Evolutionary conservation across 2,329 filamentous ascomycete species (phyloP), one percentile per base, ranked within the genome.

Genomic region (Aspergillus terreus): DNA sequence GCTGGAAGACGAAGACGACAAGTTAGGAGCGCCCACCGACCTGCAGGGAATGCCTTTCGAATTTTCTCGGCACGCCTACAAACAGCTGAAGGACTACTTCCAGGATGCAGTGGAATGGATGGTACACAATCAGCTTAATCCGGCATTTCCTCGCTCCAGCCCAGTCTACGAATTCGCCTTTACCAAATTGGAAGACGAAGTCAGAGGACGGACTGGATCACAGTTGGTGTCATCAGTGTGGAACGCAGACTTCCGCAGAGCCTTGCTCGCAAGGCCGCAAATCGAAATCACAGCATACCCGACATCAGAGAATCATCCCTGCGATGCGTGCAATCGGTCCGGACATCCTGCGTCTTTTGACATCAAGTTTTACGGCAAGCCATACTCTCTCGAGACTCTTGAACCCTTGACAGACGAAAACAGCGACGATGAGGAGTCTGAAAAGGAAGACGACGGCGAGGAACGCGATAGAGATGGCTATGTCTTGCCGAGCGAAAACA

Each of bases 41-140:
- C 47, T 67, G 5, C 65, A 76, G 10, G 76, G 77, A 3, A 82
- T 90, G 2, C 88, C 88, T 0, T 74, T 92, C 1, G 75, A 87
- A 59, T 90, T 90, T 66, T 88, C 84, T 1, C 71, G 78, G 3
- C 79, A 86, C 51, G 79, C 82, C 0, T 83, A 84, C 55, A 84
- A 85, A 58, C 86, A 86, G 46, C 74, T 85, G 0, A 85, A 84
- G 57, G 84, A 89, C 36, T 82, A 91, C 46, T 92, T 92, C 72
- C 82, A 81, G 44, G 83, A 85, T 60, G 86, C 83, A 0, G 77
- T 92, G 2, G 87, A 90, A 64, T 92, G 88, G 88, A 86, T 92
- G 71, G 84, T 92, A 2, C 87, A 90, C 62, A 88, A 87, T 64
- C 85, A 86, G 59, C 78, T 94, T 46, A 86, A 91, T 58, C 88